These are phyloP conservation scores for Oryza glaberrima DNA, from an alignment of 176 grass and related monocot species.

Conservation along the genomic window DNA sequence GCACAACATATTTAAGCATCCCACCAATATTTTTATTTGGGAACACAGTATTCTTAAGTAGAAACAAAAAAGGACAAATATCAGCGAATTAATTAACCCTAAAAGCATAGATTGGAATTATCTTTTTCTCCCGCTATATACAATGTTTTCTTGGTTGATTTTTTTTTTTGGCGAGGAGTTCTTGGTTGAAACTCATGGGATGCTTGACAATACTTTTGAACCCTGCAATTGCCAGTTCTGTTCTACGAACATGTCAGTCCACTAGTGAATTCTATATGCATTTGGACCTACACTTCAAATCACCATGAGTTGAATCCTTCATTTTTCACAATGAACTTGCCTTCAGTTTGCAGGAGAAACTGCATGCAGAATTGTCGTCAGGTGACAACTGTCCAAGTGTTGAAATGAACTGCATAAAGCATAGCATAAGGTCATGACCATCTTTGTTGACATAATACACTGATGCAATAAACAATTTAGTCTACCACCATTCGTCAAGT, in stretches of 20 bases:
- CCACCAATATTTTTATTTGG: neutral
- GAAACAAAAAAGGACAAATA: neutral
- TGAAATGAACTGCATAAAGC: constrained; percentile 55
- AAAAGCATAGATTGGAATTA: neutral
- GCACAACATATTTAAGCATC: neutral
- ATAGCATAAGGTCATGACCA: constrained; percentile 10
- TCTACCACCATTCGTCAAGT: constrained; percentile 24
- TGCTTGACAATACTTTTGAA: neutral
- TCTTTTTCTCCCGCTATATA: neutral
- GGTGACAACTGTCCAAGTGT: constrained; percentile 48
- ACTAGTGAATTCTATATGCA: constrained; percentile 30
- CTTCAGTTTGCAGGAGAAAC: constrained; percentile 87
- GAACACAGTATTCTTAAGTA: neutral
- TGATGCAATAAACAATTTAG: constrained; percentile 30
- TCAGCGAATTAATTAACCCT: neutral
- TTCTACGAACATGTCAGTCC: neutral
- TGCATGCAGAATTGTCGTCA: constrained; percentile 52
- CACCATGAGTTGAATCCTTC: constrained; percentile 29
- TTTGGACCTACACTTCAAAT: constrained; percentile 3
- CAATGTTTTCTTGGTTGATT: neutral
- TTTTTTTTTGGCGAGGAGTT: too few species aligned
- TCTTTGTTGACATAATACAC: constrained; percentile 30
- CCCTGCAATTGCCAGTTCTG: neutral
- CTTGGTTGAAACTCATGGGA: neutral
- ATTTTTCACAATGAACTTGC: constrained; percentile 42